A percentile compares a stretch with the other conserved stretches of the same genome.
These are phyloP conservation scores for Vachellia pachyceras DNA, from an alignment of 306 rosid species.

Conservation along the genomic window DNA sequence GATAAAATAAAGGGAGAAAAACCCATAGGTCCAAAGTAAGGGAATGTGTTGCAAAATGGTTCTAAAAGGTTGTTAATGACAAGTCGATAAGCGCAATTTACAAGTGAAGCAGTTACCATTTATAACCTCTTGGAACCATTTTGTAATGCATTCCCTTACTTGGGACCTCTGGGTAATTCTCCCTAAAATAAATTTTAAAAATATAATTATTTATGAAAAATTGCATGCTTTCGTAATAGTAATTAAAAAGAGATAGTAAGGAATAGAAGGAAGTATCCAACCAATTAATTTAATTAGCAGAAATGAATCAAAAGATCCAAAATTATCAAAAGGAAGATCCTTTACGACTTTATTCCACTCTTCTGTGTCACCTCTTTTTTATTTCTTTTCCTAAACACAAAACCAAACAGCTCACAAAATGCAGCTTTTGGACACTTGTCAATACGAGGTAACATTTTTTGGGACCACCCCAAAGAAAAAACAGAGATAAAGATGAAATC, in stretches of 20 bases:
- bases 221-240: background rate
- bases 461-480: background rate
- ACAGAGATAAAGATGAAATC: background rate
- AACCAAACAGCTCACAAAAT: background rate
- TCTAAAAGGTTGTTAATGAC: too few species aligned
- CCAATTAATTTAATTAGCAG: background rate
- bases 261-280: background rate
- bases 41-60: too few species aligned
- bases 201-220: background rate
- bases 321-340: conserved; percentile 2
- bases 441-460: background rate
- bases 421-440: conserved; percentile 28
- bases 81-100: too few species aligned
- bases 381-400: conserved; percentile 1
- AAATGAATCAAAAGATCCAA: background rate
- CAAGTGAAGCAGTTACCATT: too few species aligned
- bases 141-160: too few species aligned
- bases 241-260: background rate
- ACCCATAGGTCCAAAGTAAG: too few species aligned
- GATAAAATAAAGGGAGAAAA: too few species aligned
- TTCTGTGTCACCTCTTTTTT: background rate
- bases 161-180: too few species aligned
- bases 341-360: conserved; percentile 45
- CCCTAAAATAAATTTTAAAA: background rate
- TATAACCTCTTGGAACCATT: too few species aligned